Evolutionary conservation across 1,139 yeast genomes (phyloP).

Genomic region (Saccharomycopsis phalli): DNA sequence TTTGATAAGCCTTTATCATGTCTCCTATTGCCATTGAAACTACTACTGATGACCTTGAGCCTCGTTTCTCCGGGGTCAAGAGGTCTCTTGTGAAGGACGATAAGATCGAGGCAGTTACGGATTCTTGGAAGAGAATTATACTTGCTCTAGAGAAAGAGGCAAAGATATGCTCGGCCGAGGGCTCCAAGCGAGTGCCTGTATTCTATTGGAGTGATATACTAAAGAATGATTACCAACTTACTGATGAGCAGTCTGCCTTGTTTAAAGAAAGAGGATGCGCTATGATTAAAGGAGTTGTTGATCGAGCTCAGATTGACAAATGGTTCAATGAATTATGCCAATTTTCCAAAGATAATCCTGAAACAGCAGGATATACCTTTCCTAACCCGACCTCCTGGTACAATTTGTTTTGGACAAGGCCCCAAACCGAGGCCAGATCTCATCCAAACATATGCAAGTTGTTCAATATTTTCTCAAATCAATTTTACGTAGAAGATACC

Average conservation of each 20-base stretch:
- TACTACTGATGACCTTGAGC: conserved; percentile 2
- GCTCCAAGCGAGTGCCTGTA: conserved; percentile 1
- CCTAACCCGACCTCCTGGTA: conserved; percentile 4
- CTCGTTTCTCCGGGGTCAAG: not conserved
- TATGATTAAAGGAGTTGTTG: conserved; percentile 4
- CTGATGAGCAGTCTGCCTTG: not conserved
- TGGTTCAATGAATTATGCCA: conserved; percentile 1
- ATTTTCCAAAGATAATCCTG: conserved; percentile 1
- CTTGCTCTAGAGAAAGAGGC: conserved; percentile 1
- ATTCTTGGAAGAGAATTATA: conserved; percentile 1
- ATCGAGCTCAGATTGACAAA: not conserved
- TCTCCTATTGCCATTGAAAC: not conserved
- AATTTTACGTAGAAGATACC: conserved; percentile 22
- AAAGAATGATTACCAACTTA: not conserved
- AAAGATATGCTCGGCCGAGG: not conserved
- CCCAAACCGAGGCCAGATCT: not conserved
- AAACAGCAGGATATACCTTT: conserved; percentile 3
- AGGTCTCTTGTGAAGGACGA: not conserved
- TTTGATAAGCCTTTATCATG: too few relatives aligned
- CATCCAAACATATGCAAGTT: conserved; percentile 1
- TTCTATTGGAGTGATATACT: not conserved
- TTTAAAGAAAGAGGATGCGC: conserved; percentile 4
- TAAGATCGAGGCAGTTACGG: conserved; percentile 1
- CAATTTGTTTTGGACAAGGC: conserved; percentile 2
- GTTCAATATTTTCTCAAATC: not conserved